These are phyloP conservation scores for Saitozyma sp. DNA, from an alignment of 768 basidiomycete species.

Conservation along the genomic window DNA sequence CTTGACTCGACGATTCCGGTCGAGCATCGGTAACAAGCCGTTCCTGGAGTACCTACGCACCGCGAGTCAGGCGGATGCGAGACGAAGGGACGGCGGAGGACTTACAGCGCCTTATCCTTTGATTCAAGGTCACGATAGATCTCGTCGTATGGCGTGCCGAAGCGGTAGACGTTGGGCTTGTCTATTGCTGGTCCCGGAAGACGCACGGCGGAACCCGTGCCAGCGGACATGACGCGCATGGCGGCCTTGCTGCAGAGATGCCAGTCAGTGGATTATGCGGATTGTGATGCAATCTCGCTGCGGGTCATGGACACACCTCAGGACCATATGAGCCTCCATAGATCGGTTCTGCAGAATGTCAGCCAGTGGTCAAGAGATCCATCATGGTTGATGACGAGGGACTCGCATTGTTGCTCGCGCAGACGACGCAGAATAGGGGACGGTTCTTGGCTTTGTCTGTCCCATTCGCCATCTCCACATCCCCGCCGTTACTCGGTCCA, in stretches of 20 bases:
- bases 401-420: slow-evolving; percentile 94
- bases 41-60: slow-evolving; percentile 79
- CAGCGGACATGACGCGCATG: slow-evolving; percentile 85
- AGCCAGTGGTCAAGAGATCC: background rate
- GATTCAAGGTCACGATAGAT: slow-evolving; percentile 85
- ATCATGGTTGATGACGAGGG: background rate
- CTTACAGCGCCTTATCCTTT: slow-evolving; percentile 83
- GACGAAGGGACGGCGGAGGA: slow-evolving; percentile 15
- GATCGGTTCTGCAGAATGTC: slow-evolving; percentile 72
- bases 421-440: slow-evolving; percentile 94
- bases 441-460: slow-evolving; percentile 57
- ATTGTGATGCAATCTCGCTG: slow-evolving; percentile 60
- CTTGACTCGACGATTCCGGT: slow-evolving; percentile 90
- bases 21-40: slow-evolving; percentile 91
- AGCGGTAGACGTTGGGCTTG: slow-evolving; percentile 93
- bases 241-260: slow-evolving; percentile 71
- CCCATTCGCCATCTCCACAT: slow-evolving; percentile 13
- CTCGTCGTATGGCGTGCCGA: slow-evolving; percentile 93
- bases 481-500: background rate
- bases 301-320: slow-evolving; percentile 49
- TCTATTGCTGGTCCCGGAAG: slow-evolving; percentile 94
- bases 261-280: background rate
- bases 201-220: slow-evolving; percentile 95
- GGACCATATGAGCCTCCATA: slow-evolving; percentile 94
- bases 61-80: background rate